Conservation (phyloP, 2,329 filamentous ascomycete species). For the Penicillium psychrosexuale region DNA sequence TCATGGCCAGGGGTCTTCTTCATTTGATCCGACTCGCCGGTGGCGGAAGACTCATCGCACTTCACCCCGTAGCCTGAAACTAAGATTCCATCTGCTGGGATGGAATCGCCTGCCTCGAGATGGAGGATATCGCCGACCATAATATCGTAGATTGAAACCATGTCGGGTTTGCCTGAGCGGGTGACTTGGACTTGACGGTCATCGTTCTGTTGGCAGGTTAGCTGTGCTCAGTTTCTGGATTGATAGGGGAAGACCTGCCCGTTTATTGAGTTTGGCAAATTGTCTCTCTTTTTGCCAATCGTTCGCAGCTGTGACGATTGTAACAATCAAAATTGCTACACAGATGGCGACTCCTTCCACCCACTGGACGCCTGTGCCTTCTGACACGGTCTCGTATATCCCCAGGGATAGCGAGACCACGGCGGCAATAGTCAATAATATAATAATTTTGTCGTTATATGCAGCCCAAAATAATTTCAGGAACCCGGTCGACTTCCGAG, state of each 20-base stretch:
- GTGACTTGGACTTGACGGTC: conserved; percentile 65
- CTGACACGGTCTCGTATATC: conserved; percentile 63
- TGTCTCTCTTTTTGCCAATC: conserved; percentile 68
- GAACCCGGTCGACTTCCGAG: conserved; percentile 61
- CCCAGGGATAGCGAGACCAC: conserved; percentile 66
- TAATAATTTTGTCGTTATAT: conserved; percentile 71
- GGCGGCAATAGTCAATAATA: conserved; percentile 66
- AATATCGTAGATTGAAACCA: conserved; percentile 64
- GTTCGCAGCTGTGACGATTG: conserved; percentile 60
- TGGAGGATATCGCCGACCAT: conserved; percentile 68
- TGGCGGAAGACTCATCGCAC: conserved; percentile 71
- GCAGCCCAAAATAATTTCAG: conserved; percentile 63
- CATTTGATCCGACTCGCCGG: conserved; percentile 69
- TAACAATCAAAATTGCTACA: conserved; percentile 63
- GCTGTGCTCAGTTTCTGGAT: background rate
- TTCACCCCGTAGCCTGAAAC: conserved; percentile 64
- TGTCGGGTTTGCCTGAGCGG: conserved; percentile 62
- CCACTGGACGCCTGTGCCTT: conserved; percentile 56
- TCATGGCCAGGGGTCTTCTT: conserved; percentile 63
- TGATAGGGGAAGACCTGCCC: conserved; percentile 26
- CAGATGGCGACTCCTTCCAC: conserved; percentile 66
- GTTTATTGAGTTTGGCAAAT: conserved; percentile 60
- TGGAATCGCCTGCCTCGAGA: conserved; percentile 65
- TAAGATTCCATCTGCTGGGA: conserved; percentile 68
- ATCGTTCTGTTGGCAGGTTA: conserved; percentile 52